Evolutionary conservation across 306 rosid genomes (phyloP).

Genomic region (Vigna mungo): DNA sequence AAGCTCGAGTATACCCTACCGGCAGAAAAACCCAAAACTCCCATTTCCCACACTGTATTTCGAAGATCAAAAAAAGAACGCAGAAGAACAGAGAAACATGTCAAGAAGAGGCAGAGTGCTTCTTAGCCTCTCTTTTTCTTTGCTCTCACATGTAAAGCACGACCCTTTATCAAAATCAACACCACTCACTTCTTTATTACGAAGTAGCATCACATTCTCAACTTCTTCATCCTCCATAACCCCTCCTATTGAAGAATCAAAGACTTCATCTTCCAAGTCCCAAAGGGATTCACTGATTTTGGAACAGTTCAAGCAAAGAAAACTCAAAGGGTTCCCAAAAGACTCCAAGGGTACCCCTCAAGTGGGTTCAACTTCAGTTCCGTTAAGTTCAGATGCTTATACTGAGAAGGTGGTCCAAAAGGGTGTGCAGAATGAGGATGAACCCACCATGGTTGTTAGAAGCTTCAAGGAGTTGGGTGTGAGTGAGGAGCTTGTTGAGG

Average conservation of each 20-base stretch:
- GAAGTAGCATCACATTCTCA: constrained; percentile 56
- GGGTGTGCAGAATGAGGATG: constrained; percentile 49
- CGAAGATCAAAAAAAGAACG: background rate
- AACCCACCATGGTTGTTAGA: constrained; percentile 50
- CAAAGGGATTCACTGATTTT: constrained; percentile 68
- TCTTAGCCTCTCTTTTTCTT: constrained; percentile 47
- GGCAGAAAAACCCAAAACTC: background rate
- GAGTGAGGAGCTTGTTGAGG: constrained; percentile 65
- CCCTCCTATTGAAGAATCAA: background rate
- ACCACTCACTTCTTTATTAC: constrained; percentile 47
- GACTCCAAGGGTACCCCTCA: constrained; percentile 26
- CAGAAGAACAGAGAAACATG: constrained; percentile 15
- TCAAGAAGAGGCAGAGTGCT: constrained; percentile 56
- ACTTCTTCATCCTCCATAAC: constrained; percentile 44
- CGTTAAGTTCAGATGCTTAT: constrained; percentile 4
- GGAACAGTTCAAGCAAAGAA: constrained; percentile 68
- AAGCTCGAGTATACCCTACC: background rate
- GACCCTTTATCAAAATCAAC: constrained; percentile 46
- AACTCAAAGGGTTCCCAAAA: constrained; percentile 67
- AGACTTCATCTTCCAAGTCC: constrained; percentile 37
- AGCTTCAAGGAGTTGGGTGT: constrained; percentile 70
- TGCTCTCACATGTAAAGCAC: constrained; percentile 28
- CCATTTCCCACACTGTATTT: background rate
- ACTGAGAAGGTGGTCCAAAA: constrained; percentile 39
- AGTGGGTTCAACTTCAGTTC: constrained; percentile 2